Percentiles rank a stretch among this genome's conserved stretches.
Evolutionary conservation across 805 yeast genomes (phyloP).

Genomic region (Metschnikowia lunata): DNA sequence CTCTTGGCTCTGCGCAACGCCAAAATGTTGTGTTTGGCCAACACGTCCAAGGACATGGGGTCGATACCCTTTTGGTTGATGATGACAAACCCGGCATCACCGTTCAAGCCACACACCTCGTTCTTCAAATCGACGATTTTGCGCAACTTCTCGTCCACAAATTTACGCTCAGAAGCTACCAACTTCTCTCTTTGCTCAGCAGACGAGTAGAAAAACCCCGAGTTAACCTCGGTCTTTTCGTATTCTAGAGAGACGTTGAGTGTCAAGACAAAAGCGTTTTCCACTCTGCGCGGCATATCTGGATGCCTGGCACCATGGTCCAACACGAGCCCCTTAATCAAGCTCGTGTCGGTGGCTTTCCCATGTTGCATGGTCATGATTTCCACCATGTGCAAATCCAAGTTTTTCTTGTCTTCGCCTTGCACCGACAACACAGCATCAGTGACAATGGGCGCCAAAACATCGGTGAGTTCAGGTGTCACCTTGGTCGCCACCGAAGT

Average conservation of each 20-base stretch:
- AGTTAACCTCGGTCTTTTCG: slow-evolving; percentile 96
- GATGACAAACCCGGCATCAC: slow-evolving; percentile 78
- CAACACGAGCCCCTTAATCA: slow-evolving; percentile 83
- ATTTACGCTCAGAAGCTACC: slow-evolving; percentile 87
- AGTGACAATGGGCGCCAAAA: slow-evolving; percentile 89
- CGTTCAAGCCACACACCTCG: slow-evolving; percentile 76
- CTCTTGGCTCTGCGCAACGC: slow-evolving; percentile 98
- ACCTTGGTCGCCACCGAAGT: slow-evolving; percentile 88
- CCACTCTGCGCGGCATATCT: slow-evolving; percentile 90
- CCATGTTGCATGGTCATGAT: slow-evolving; percentile 98
- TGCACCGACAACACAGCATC: slow-evolving; percentile 88
- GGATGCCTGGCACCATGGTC: slow-evolving; percentile 99
- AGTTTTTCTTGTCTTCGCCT: slow-evolving; percentile 40
- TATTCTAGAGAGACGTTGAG: slow-evolving; percentile 93
- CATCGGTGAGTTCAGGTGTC: slow-evolving; percentile 66
- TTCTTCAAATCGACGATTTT: slow-evolving; percentile 92
- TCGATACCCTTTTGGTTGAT: slow-evolving; percentile 98
- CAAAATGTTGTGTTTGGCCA: slow-evolving; percentile 87
- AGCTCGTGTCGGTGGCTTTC: slow-evolving; percentile 74
- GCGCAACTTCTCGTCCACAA: slow-evolving; percentile 88
- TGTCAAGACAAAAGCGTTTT: slow-evolving; percentile 79
- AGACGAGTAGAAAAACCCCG: slow-evolving; percentile 87
- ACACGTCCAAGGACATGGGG: slow-evolving; percentile 92
- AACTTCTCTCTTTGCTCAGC: slow-evolving; percentile 96
- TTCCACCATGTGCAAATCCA: slow-evolving; percentile 96